Evolutionary conservation across 164 flowering plant genomes (phyloP).

Genomic region (Nymphaea colorata): DNA sequence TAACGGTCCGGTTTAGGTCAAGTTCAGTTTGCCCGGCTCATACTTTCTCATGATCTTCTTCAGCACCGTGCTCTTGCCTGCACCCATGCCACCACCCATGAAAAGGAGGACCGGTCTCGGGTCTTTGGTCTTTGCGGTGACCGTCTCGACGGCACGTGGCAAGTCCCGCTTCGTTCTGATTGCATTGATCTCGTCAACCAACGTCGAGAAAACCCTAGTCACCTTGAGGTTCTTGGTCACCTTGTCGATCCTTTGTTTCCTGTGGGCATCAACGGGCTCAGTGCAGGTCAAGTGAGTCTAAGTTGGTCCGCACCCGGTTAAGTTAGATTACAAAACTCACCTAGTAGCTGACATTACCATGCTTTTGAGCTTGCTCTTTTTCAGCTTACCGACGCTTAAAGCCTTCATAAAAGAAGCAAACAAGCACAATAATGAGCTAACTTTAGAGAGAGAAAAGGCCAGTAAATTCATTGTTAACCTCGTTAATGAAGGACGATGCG

Average conservation of each 20-base stretch:
- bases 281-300: not conserved
- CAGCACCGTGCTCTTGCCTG: slow-evolving; percentile 97
- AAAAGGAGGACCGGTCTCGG: slow-evolving; percentile 84
- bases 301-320: not conserved
- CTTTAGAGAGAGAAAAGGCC: not conserved
- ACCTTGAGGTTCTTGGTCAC: slow-evolving; percentile 61
- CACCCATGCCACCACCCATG: slow-evolving; percentile 99
- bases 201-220: slow-evolving; percentile 60
- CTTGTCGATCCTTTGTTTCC: slow-evolving; percentile 76
- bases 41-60: slow-evolving; percentile 77
- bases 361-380: slow-evolving; percentile 45
- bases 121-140: slow-evolving; percentile 57
- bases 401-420: slow-evolving; percentile 26
- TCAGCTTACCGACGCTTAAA: slow-evolving; percentile 34
- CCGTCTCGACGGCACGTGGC: slow-evolving; percentile 53
- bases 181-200: slow-evolving; percentile 81
- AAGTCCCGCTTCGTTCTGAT: slow-evolving; percentile 18
- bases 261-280: slow-evolving; percentile 8
- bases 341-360: slow-evolving; percentile 85
- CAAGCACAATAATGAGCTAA: not conserved
- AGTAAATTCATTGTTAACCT: slow-evolving; percentile 24
- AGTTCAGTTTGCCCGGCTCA: not conserved
- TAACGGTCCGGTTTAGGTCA: no score
- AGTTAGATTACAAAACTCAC: slow-evolving; percentile 16
- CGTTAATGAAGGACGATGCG: slow-evolving; percentile 43